Evolutionary conservation across 345 rosid genomes (phyloP).

Genomic region (Luvunga scandens): DNA sequence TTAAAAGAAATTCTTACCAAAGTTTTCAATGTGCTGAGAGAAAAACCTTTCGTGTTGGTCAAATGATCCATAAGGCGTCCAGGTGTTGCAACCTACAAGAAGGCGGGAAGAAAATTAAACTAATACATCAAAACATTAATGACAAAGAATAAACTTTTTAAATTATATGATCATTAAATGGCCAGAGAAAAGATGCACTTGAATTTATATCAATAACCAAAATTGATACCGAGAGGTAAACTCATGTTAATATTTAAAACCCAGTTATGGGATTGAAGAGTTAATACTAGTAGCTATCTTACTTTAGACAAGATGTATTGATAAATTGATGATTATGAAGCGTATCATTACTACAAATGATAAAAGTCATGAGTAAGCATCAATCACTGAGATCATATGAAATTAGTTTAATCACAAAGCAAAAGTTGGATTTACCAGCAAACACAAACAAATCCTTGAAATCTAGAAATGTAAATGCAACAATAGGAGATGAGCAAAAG

Average conservation of each 20-base stretch:
- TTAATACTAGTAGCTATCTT: background rate
- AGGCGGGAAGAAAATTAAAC: background rate
- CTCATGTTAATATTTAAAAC: background rate
- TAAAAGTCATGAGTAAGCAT: background rate
- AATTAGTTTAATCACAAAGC: background rate
- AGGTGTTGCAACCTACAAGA: slow-evolving; percentile 82
- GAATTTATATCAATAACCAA: background rate
- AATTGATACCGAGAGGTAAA: background rate
- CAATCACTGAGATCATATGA: background rate
- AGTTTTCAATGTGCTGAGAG: slow-evolving; percentile 70
- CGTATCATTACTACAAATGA: background rate
- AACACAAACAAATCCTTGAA: background rate
- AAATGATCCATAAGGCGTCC: slow-evolving; percentile 92
- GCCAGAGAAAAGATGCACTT: background rate
- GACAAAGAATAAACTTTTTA: slow-evolving; percentile 7
- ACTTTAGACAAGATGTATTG: background rate
- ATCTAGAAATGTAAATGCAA: background rate
- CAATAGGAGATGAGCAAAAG: background rate
- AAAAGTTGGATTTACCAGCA: background rate
- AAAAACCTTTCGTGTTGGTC: slow-evolving; percentile 84
- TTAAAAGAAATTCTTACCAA: slow-evolving; percentile 49
- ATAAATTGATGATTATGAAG: background rate
- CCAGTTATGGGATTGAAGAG: too few relatives aligned
- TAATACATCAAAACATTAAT: background rate
- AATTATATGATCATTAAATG: background rate